These are phyloP conservation scores for Boletus sp. DNA, from an alignment of 768 basidiomycete species.

Conservation along the genomic window DNA sequence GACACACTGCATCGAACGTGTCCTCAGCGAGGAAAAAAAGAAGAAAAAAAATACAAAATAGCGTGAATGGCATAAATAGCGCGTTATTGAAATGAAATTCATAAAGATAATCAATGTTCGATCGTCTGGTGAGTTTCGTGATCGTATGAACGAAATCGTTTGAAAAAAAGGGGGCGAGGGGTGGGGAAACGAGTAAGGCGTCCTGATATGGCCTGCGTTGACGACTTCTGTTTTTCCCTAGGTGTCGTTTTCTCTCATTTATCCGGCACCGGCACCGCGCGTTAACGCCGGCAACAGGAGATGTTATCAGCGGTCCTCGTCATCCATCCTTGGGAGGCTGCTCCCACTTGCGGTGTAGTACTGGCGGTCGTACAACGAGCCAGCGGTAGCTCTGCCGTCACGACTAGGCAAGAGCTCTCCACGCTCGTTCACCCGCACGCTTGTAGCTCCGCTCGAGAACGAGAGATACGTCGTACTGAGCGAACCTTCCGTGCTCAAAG, in stretches of 20 bases:
- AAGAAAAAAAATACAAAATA: background rate
- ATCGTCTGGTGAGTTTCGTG: slow-evolving; percentile 6
- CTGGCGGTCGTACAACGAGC: slow-evolving; percentile 12
- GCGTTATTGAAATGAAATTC: slow-evolving; percentile 12
- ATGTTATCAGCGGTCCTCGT: slow-evolving; percentile 6
- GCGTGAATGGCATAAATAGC: slow-evolving; percentile 27
- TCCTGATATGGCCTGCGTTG: background rate
- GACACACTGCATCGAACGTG: slow-evolving; percentile 1
- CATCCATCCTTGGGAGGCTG: slow-evolving; percentile 8
- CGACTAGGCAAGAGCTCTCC: slow-evolving; percentile 22
- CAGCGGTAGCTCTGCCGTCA: background rate
- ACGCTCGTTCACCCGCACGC: slow-evolving; percentile 26
- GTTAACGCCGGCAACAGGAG: background rate
- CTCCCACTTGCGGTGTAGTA: slow-evolving; percentile 16
- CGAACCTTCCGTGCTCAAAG: slow-evolving; percentile 9
- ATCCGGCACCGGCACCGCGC: background rate
- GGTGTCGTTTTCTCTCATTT: background rate
- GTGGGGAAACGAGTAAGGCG: background rate
- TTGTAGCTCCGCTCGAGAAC: slow-evolving; percentile 21
- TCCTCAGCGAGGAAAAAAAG: background rate
- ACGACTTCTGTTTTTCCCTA: background rate
- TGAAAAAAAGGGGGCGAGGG: background rate
- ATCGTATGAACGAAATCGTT: slow-evolving; percentile 4
- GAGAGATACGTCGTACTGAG: slow-evolving; percentile 28
- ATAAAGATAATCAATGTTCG: slow-evolving; percentile 27